Conservation (phyloP, 2,329 filamentous ascomycete genomes). For the Fusarium agapanthi region DNA sequence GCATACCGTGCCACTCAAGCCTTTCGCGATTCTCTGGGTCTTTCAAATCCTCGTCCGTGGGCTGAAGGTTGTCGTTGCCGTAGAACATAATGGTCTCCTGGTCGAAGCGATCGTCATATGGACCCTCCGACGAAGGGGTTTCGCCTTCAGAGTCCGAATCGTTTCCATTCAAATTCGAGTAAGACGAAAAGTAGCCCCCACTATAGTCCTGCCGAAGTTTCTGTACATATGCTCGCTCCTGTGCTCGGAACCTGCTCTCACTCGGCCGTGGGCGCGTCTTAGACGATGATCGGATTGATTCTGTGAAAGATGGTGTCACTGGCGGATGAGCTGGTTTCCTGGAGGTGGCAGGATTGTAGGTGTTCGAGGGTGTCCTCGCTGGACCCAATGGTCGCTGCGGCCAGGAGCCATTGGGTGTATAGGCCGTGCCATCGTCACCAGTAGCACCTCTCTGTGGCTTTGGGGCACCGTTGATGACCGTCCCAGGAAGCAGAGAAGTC, state of each 20-base stretch:
- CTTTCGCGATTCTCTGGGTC: conserved; percentile 89
- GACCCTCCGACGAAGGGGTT: conserved; percentile 84
- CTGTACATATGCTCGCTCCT: conserved; percentile 95
- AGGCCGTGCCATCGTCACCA: conserved; percentile 42
- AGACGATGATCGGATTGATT: conserved; percentile 60
- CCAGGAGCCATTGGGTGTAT: conserved; percentile 50
- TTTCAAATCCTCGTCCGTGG: conserved; percentile 87
- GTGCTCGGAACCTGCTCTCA: conserved; percentile 58
- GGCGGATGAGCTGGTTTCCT: conserved; percentile 56
- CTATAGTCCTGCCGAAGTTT: conserved; percentile 79
- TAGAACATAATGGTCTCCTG: conserved; percentile 94
- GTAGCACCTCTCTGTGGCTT: conserved; percentile 51
- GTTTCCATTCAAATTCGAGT: conserved; percentile 67
- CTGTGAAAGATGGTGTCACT: conserved; percentile 54
- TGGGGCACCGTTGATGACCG: conserved; percentile 53
- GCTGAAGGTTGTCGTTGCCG: conserved; percentile 87
- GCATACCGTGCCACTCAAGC: conserved; percentile 97
- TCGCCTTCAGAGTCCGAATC: conserved; percentile 92
- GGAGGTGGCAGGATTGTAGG: conserved; percentile 76
- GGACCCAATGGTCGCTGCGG: conserved; percentile 74
- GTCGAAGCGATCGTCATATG: conserved; percentile 87
- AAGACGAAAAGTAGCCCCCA: conserved; percentile 76
- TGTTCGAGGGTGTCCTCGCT: conserved; percentile 78
- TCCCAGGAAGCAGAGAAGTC: conserved; percentile 52
- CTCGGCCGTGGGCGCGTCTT: conserved; percentile 60